Conservation (phyloP, 257 asterid genomes). For the Solanum phureja region DNA sequence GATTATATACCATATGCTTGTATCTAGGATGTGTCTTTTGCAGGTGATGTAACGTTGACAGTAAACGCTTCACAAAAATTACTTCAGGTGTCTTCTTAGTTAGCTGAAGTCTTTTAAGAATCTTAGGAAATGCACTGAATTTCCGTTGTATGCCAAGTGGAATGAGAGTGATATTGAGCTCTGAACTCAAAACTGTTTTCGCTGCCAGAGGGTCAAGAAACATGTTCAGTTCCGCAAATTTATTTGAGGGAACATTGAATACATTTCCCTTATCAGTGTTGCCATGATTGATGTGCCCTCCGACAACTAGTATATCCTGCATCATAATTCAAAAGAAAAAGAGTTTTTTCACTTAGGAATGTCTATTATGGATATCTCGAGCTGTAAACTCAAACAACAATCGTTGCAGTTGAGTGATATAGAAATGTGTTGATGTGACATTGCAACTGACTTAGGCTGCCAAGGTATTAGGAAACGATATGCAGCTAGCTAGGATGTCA, state of each 20-base stretch:
- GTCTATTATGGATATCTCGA: background rate
- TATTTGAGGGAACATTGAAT: conserved; percentile 42
- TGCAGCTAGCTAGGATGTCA: background rate
- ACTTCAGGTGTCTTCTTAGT: conserved; percentile 56
- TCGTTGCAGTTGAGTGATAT: background rate
- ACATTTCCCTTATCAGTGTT: conserved; percentile 50
- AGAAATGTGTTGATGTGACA: background rate
- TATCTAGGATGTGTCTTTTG: conserved; percentile 36
- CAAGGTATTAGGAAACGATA: background rate
- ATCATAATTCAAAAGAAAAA: background rate
- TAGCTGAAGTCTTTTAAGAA: conserved; percentile 15
- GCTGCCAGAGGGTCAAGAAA: conserved; percentile 86
- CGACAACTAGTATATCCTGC: conserved; percentile 66
- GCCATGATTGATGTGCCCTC: conserved; percentile 44
- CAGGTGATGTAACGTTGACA: conserved; percentile 40
- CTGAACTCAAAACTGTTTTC: conserved; percentile 38
- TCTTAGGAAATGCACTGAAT: conserved; percentile 20
- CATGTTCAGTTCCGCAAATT: conserved; percentile 64
- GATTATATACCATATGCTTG: conserved; percentile 50
- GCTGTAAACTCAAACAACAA: background rate
- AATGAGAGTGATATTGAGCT: conserved; percentile 49
- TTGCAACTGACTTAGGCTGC: background rate
- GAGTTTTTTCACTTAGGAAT: background rate
- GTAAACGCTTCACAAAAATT: conserved; percentile 27
- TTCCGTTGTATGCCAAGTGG: conserved; percentile 54